Base-by-base conservation (phyloP, 345 rosid species). In the Populus deltoides region DNA sequence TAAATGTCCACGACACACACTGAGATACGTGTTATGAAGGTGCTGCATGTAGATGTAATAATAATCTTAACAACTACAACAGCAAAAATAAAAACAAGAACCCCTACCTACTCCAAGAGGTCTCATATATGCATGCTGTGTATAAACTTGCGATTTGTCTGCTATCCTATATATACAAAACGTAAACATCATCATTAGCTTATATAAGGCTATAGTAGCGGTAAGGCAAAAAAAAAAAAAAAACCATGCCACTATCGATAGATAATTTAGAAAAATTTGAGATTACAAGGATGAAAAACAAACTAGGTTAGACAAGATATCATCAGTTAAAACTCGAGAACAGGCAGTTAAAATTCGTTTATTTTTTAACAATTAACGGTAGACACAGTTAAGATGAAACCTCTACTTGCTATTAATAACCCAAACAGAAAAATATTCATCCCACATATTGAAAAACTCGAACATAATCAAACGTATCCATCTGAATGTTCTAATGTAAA, bases 51-150 rank as follows among this genome's bases (percentile, higher is more conserved):
- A 24, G 16, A n/a, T 10, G 65, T 24, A 24, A 57, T 13, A 43
- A 59, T 10, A 24, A 9, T 59, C 65, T 4, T 10, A 24, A 59
- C 4, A 59, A 4, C 29, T 59, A 59, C 11, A 57, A 3, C 13
- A n/a, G 13, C 3, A 57, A n/a, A 55, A 24, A 59, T 11, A 59
- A 59, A n/a, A 59, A 24, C 27, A 59, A 59, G 27, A 59, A 75
- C 84, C 27, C 90, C 68, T 82, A 89, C 99, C 97, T 76, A 97
- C 97, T 80, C 99, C 99, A 83, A 97, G 99, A 18, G 99, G 99
- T 87, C 99, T 91, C 99, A 94, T 97, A 82, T 97, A 97, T 72
- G 98, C 99, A 89, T 97, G 98, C 75, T 97, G 99, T 70, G 99
- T 97, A 78, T 97, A 97, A 72, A 97, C 92, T 80, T 97, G 99